Conservation (phyloP, 2,329 filamentous ascomycete species). For the Coniochaeta hoffmannii region DNA sequence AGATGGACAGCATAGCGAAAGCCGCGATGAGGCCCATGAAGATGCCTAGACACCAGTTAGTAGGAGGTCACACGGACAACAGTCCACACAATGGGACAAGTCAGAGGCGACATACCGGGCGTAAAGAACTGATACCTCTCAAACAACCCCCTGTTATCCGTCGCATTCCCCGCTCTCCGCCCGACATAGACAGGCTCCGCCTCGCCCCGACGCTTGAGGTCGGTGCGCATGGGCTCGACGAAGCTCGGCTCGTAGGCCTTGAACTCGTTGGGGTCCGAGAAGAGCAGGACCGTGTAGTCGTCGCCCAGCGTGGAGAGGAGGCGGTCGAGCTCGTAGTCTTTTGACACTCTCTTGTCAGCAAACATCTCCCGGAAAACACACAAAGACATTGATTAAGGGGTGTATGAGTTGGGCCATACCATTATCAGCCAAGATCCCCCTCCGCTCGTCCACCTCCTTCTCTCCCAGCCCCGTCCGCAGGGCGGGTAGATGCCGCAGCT, state of each 20-base stretch:
- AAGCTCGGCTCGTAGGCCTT: slow-evolving; percentile 60
- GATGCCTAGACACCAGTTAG: slow-evolving; percentile 49
- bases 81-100: no score
- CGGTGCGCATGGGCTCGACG: slow-evolving; percentile 56
- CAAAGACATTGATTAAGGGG: no score
- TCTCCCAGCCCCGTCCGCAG: neutral
- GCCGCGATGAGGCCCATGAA: slow-evolving; percentile 77
- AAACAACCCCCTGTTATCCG: slow-evolving; percentile 56
- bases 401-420: slow-evolving; percentile 32
- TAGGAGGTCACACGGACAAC: neutral
- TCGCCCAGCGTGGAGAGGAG: slow-evolving; percentile 32
- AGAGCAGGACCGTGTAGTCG: slow-evolving; percentile 70
- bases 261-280: slow-evolving; percentile 45
- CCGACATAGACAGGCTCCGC: slow-evolving; percentile 13
- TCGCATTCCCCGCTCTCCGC: slow-evolving; percentile 31
- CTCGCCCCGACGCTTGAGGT: slow-evolving; percentile 58
- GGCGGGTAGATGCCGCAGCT: slow-evolving; percentile 31
- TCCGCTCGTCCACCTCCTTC: slow-evolving; percentile 33
- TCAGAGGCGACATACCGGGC: slow-evolving; percentile 52
- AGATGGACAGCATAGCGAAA: slow-evolving; percentile 66
- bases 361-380: neutral
- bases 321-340: slow-evolving; percentile 46
- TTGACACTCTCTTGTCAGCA: slow-evolving; percentile 12
- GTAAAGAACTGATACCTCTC: slow-evolving; percentile 94
- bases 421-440: slow-evolving; percentile 37